phyloP scores from a whole-genome alignment of 192 early-diverging fungal genomes.

The Phycomyces blakesleeanus region DNA sequence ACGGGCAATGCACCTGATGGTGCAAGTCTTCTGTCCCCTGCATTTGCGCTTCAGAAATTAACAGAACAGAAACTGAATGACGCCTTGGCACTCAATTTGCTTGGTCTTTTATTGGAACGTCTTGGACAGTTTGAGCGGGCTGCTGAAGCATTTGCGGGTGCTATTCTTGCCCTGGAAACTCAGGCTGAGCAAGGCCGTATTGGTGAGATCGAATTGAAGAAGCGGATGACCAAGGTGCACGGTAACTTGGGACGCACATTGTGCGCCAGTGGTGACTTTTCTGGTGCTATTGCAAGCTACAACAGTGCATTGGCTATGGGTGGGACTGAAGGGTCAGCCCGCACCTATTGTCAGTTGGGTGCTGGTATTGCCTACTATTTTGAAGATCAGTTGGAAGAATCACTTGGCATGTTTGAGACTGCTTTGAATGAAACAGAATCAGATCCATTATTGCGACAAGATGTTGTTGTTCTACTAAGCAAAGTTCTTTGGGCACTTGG shows the following conservation, averaged over 20 bases:
- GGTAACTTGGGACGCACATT: constrained; percentile 68
- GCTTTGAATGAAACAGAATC: constrained; percentile 55
- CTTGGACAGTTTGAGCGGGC: constrained; percentile 66
- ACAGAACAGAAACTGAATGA: constrained; percentile 57
- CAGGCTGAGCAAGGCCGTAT: constrained; percentile 16
- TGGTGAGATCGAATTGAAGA: background rate
- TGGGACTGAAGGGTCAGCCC: constrained; percentile 11
- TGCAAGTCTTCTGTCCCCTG: constrained; percentile 42
- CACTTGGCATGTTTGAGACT: constrained; percentile 69
- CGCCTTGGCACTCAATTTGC: constrained; percentile 57
- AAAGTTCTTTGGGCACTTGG: constrained; percentile 91
- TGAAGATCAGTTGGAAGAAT: constrained; percentile 56
- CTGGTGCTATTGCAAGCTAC: constrained; percentile 56
- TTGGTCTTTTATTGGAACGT: constrained; percentile 75
- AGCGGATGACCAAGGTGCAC: constrained; percentile 45
- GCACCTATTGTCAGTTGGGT: constrained; percentile 51
- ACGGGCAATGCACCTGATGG: background rate
- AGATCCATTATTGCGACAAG: constrained; percentile 51
- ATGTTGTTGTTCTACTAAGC: constrained; percentile 70
- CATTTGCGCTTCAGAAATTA: constrained; percentile 64
- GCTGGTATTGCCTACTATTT: constrained; percentile 79
- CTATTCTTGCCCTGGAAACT: constrained; percentile 39
- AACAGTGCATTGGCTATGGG: constrained; percentile 29
- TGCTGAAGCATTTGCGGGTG: constrained; percentile 56
- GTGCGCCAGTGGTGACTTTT: constrained; percentile 59